Evolutionary conservation across 768 basidiomycete species (phyloP), one percentile per base, ranked within the genome.

Genomic region (Auriscalpium vulgare): DNA sequence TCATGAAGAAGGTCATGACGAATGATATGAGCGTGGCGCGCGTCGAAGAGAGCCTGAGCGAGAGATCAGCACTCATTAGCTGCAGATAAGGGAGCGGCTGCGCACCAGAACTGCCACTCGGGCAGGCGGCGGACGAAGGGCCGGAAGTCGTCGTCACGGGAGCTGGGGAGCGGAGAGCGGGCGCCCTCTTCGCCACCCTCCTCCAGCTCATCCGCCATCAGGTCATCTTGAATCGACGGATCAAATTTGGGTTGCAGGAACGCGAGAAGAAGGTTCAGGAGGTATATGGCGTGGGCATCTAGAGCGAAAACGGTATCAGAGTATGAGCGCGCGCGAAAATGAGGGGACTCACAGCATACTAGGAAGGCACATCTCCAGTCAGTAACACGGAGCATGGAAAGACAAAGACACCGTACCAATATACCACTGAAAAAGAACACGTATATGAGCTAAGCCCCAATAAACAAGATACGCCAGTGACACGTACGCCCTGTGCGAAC

Each of bases 191-290:
- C 81, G 2, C 87, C 89, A 17, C 95, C 97, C 67, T 92, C 95
- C 65, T 99, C 97, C 17, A 97, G 88, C 66, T 97, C 95, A 62
- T 95, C 90, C 2, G 93, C 97, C 59, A 91, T 78, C 11, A 97
- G 75, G 69, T 99, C 97, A 47, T 91, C 91, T 61, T 94, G 88
- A 36, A 97, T 75, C 2, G 95, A 95, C 0, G 97, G 95, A 71
- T 99, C 97, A 69, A 99, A 98, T 69, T 88, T 91, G 37, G 97
- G 97, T 75, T 97, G 95, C 16, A 99, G 78, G 78, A 99, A 99
- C 2, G 97, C 95, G 62, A 99, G 81, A 54, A 99, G 84, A 53
- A 99, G 83, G 74, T 99, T 97, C 57, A 97, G 80, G 59, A 95
- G 83, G 73, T 97, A 97, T 63, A 97, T 97, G 35, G 91, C 94